These are phyloP conservation scores for Stentor roeselii DNA, from an alignment of 73 alveolate species.

Conservation along the genomic window DNA sequence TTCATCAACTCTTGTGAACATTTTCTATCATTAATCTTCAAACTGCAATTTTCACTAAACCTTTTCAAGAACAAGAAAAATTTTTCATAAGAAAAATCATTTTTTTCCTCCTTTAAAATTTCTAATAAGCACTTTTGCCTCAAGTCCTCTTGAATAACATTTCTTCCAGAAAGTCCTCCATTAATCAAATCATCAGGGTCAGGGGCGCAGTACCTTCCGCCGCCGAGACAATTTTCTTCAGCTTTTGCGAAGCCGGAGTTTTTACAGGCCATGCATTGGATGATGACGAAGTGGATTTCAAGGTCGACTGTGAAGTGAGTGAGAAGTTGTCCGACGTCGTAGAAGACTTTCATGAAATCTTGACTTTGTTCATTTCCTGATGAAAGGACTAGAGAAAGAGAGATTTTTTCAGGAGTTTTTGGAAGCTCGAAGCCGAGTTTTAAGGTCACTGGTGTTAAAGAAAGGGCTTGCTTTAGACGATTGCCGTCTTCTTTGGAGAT, in stretches of 20 bases:
- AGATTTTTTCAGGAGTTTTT: background rate
- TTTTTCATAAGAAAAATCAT: conserved; percentile 36
- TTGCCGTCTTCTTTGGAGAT: conserved; percentile 56
- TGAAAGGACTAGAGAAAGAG: background rate
- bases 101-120: conserved; percentile 24
- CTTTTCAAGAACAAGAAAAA: conserved; percentile 28
- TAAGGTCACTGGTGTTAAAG: conserved; percentile 1
- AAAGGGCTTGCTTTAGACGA: conserved; percentile 36
- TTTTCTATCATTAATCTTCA: background rate
- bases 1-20: conserved; percentile 32
- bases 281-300: conserved; percentile 26
- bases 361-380: conserved; percentile 28
- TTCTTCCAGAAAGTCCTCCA: conserved; percentile 56
- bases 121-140: conserved; percentile 68
- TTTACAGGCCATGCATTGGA: conserved; percentile 32
- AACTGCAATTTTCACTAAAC: background rate
- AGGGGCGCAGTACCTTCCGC: conserved; percentile 50
- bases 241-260: background rate
- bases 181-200: conserved; percentile 48
- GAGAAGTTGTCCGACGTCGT: conserved; percentile 22
- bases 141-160: conserved; percentile 67
- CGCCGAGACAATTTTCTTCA: conserved; percentile 36
- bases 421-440: background rate
- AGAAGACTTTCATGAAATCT: conserved; percentile 30
- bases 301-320: conserved; percentile 7